These are phyloP conservation scores for Lagerstroemia speciosa DNA, from an alignment of 345 rosid species.

Conservation along the genomic window DNA sequence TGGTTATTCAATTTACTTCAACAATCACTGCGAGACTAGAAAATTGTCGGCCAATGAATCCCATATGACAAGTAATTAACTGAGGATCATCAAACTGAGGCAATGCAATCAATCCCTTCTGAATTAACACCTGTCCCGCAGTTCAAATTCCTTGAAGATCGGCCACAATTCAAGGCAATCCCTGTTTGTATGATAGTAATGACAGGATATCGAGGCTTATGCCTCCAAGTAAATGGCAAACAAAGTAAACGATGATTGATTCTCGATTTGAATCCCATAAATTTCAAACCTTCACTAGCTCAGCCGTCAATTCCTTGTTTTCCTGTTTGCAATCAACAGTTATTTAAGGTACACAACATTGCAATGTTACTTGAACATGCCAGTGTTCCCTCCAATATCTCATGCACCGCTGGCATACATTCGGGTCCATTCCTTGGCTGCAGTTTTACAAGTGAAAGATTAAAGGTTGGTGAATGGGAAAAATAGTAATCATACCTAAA, in stretches of 20 bases:
- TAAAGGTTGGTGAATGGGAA: not conserved
- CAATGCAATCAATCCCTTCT: not conserved
- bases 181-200: not conserved
- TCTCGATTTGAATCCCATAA: not conserved
- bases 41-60: not conserved
- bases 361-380: constrained; percentile 16
- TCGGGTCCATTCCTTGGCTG: constrained; percentile 99
- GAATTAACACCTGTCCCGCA: not conserved
- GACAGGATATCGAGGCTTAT: not conserved
- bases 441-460: constrained; percentile 11
- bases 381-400: constrained; percentile 16
- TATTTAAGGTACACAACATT: constrained; percentile 27
- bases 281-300: not conserved
- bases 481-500: not conserved
- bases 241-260: not conserved
- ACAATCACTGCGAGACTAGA: too few species aligned
- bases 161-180: not conserved
- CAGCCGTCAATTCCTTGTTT: not conserved
- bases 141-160: not conserved
- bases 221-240: not conserved
- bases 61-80: too few species aligned
- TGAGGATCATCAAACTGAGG: too few species aligned
- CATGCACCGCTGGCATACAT: constrained; percentile 84
- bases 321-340: constrained; percentile 26
- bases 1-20: not conserved